These are phyloP conservation scores for Penicillium paradoxum DNA, from an alignment of 495 filamentous ascomycete species.

Conservation along the genomic window DNA sequence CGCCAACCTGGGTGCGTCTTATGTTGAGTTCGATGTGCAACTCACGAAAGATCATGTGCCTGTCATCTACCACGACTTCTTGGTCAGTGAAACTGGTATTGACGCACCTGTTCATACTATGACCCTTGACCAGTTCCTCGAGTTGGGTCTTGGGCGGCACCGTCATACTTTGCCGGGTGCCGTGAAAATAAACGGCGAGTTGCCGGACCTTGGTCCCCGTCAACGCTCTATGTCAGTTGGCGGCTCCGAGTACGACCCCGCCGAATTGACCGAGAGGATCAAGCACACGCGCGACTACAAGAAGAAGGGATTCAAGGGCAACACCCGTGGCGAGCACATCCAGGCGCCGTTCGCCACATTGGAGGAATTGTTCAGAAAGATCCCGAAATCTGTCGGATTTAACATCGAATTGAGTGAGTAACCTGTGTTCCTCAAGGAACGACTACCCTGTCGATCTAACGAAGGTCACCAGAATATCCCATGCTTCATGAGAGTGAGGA, in stretches of 20 bases:
- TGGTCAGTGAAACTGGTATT: constrained; percentile 97
- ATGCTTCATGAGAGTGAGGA: constrained; percentile 93
- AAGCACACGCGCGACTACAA: constrained; percentile 96
- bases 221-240: constrained; percentile 56
- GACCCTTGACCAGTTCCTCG: constrained; percentile 87
- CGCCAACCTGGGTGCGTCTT: constrained; percentile 84
- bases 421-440: constrained; percentile 13
- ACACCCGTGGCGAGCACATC: constrained; percentile 87
- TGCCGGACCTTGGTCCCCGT: constrained; percentile 21
- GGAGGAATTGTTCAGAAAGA: constrained; percentile 82
- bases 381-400: constrained; percentile 80
- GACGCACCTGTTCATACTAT: constrained; percentile 95
- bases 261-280: constrained; percentile 84
- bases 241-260: constrained; percentile 44
- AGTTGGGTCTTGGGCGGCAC: constrained; percentile 56
- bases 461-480: constrained; percentile 65
- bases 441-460: constrained; percentile 30
- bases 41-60: constrained; percentile 98
- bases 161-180: constrained; percentile 10
- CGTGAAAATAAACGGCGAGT: constrained; percentile 14
- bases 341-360: constrained; percentile 92
- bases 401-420: constrained; percentile 91
- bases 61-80: constrained; percentile 98
- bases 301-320: constrained; percentile 89
- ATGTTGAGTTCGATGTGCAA: constrained; percentile 95